A percentile compares a stretch with the other conserved stretches of the same genome.
Evolutionary conservation across 371 early-diverging fungal species (phyloP).

Genomic region (Fennellomyces sp.): DNA sequence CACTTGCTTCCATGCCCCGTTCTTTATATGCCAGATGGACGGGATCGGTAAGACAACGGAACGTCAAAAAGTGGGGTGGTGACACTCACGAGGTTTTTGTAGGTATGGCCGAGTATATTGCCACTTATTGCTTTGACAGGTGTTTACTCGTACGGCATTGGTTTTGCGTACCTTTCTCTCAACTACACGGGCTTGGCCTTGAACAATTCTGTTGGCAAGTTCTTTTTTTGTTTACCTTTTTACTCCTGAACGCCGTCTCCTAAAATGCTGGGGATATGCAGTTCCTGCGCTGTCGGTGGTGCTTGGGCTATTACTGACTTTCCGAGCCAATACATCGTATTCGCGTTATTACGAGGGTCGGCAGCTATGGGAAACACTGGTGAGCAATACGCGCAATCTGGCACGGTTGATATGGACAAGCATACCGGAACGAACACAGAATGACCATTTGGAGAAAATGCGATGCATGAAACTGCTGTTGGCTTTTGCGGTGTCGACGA

Average conservation of each 20-base stretch:
- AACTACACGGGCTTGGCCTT: slow-evolving; percentile 33
- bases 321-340: slow-evolving; percentile 81
- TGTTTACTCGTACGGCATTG: slow-evolving; percentile 30
- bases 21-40: slow-evolving; percentile 20
- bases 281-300: slow-evolving; percentile 65
- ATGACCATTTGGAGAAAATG: slow-evolving; percentile 65
- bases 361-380: slow-evolving; percentile 64
- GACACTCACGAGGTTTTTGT: not conserved
- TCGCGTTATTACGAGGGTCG: slow-evolving; percentile 80
- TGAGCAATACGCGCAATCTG: slow-evolving; percentile 59
- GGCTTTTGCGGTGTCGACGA: slow-evolving; percentile 70
- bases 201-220: slow-evolving; percentile 42
- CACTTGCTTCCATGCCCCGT: not conserved
- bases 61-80: not conserved
- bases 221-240: not conserved
- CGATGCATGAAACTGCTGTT: slow-evolving; percentile 74
- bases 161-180: slow-evolving; percentile 26
- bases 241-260: not conserved
- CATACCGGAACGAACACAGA: slow-evolving; percentile 49
- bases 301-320: slow-evolving; percentile 72
- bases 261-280: slow-evolving; percentile 5
- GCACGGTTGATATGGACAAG: slow-evolving; percentile 70
- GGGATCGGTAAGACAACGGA: slow-evolving; percentile 32
- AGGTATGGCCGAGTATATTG: slow-evolving; percentile 41
- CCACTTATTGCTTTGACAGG: slow-evolving; percentile 31